phyloP scores from a whole-genome alignment of 2,329 filamentous ascomycete genomes.

The Tolypocladium cylindrosporum region DNA sequence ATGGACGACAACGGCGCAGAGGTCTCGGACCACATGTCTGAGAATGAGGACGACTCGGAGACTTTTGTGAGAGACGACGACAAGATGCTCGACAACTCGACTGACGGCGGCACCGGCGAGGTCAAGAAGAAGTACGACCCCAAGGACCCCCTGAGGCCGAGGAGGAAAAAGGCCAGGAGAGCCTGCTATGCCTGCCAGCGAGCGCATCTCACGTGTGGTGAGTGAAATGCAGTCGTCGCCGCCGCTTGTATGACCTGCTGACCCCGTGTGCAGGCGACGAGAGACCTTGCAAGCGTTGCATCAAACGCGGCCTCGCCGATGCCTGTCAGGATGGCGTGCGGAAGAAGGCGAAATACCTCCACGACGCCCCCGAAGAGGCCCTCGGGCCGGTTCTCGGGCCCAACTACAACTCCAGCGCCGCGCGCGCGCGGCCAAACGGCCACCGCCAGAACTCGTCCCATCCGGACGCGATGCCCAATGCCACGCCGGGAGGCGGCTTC shows the following conservation, averaged over 20 bases:
- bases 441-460: constrained; percentile 38
- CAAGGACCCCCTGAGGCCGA: constrained; percentile 82
- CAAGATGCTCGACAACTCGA: constrained; percentile 40
- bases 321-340: constrained; percentile 91
- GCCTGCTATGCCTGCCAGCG: constrained; percentile 96
- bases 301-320: constrained; percentile 86
- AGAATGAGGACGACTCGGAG: constrained; percentile 48
- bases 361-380: constrained; percentile 86
- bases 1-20: constrained; percentile 42
- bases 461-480: constrained; percentile 30
- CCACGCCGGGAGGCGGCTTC: constrained; percentile 31
- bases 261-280: constrained; percentile 64
- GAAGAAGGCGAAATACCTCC: constrained; percentile 98
- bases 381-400: constrained; percentile 75
- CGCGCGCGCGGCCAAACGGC: constrained; percentile 33
- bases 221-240: constrained; percentile 29
- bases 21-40: constrained; percentile 49
- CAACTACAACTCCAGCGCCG: constrained; percentile 51
- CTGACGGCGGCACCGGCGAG: constrained; percentile 34
- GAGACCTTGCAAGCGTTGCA: constrained; percentile 84
- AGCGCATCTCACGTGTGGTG: constrained; percentile 97
- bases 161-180: constrained; percentile 89
- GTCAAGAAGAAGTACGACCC: constrained; percentile 63
- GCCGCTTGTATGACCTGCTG: constrained; percentile 6
- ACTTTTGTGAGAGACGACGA: constrained; percentile 36